Evolutionary conservation across 257 asterid species (phyloP), one percentile per base, ranked within the genome.

Genomic region (Asclepias syriaca): DNA sequence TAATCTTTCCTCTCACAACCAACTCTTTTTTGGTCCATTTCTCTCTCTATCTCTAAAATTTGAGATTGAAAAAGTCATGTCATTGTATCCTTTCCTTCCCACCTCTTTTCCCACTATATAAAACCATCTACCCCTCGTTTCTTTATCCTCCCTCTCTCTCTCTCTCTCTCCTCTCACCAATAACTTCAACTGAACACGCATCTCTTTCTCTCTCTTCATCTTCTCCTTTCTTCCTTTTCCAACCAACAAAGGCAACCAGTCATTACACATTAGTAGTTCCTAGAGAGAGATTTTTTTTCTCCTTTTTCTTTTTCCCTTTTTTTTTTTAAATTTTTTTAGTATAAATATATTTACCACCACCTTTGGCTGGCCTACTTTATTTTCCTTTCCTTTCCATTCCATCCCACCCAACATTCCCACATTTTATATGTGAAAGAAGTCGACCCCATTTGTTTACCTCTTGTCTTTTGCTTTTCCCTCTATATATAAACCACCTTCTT

Each of bases 61-160:
- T 43, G 15, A 16, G 13, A 39, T 77, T 72, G 16, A 51, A 16
- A 39, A 40, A 45, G 11, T 29, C 69, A 19, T n/a, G n/a, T 54
- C 59, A 54, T n/a, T 54, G 8, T 24, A 54, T 54, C 24, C 59
- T 6, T 54, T 24, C 59, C 24, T 6, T 54, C 59, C 59, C 24
- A 22, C 68, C 70, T 54, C 22, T 29, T 37, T 19, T 39, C 58
- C 75, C 75, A 75, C 78, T 76, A 80, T 79, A 72, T 80, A 79
- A 75, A 46, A 56, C 49, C 59, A 59, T 34, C 65, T 59, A 22
- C 73, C 69, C 72, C 56, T 14, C 72, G 18, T 61, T 45, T 58
- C 40, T 22, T 12, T 14, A 29, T 2, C 13, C 29, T 45, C 48
- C 7, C 46, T 40, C 46, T 40, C 46, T 8, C 10, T n/a, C n/a